Conservation (phyloP, 2,329 filamentous ascomycete species). For the Polychaeton citri region DNA sequence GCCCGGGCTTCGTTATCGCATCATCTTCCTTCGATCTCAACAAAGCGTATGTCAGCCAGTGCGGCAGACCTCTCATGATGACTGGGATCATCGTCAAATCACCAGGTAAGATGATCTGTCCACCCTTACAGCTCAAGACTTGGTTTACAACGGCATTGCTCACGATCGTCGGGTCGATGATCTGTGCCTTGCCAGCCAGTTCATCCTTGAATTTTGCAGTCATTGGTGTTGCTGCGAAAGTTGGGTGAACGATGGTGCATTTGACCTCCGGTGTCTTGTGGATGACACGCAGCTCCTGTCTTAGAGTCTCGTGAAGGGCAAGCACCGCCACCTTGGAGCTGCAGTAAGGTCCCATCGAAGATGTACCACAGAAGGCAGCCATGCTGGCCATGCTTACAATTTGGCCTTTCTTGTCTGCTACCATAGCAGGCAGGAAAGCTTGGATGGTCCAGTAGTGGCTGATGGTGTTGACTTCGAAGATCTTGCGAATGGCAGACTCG, state of each 20-base stretch:
- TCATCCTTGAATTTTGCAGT: conserved; percentile 20
- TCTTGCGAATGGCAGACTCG: conserved; percentile 31
- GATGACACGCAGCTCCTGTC: conserved; percentile 27
- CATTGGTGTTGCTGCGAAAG: conserved; percentile 29
- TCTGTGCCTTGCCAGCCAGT: conserved; percentile 18
- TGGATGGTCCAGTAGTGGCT: conserved; percentile 37
- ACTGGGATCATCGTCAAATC: conserved; percentile 5
- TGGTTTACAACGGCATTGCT: conserved; percentile 31
- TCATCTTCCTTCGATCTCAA: too few species aligned
- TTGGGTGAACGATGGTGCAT: conserved; percentile 29
- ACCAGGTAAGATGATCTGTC: conserved; percentile 27
- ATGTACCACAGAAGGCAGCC: conserved; percentile 31
- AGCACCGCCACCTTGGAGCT: conserved; percentile 39
- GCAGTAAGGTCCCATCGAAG: conserved; percentile 38
- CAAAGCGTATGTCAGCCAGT: conserved; percentile 5
- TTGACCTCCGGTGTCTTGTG: conserved; percentile 30
- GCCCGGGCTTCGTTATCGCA: too few species aligned
- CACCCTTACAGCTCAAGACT: conserved; percentile 26
- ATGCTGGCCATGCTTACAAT: conserved; percentile 43
- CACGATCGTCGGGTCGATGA: conserved; percentile 28
- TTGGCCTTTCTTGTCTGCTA: conserved; percentile 39
- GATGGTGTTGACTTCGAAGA: conserved; percentile 41
- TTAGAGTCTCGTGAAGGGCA: conserved; percentile 39
- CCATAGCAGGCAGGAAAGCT: conserved; percentile 41
- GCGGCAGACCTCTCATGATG: conserved; percentile 7